Base-by-base conservation (phyloP, 2,329 filamentous ascomycete genomes). In the Ascosphaera apis region DNA sequence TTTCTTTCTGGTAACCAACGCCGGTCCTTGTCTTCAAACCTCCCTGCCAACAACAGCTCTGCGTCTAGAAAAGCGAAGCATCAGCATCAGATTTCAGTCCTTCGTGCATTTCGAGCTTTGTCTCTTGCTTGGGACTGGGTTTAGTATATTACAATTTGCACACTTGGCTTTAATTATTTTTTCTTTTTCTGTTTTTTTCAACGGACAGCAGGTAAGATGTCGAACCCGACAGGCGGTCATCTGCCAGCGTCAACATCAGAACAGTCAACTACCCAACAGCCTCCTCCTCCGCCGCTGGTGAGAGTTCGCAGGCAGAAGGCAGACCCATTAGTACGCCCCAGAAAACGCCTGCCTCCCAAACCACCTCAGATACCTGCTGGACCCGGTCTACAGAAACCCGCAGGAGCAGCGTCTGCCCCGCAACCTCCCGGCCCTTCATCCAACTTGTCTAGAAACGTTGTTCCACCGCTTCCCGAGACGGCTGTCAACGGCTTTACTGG, bases 301-400 rank as follows among this genome's bases (percentile, higher is more conserved):
- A 56, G 53, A 38, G 53, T 59, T 27, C 59, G 65, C 37, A 65
- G 63, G 39, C 60, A 60, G 8, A 63, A 62, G 39, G 59, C 61
- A 38, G 72, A 80, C 45, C 76, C 76, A 19, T 57, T 80, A 15
- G 69, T 76, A 36, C 62, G 72, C 36, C 65, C 69, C 32, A 71
- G 74, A 48, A 68, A 63, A 39, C 52, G 46, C 42, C 51, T 49
- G 31, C 39, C 37, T 11, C 38, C 47, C 23, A 53, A 44, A 36
- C 47, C 48, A 21, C 39, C 43, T 12, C 27, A 30, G n/a, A 4
- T 4, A 12, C 11, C 36, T 15, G 21, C 16, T 3, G 39, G 43
- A 7, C 45, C 40, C 28, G 12, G 16, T 16, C 15, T 18, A 4
- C 4, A 30, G 4, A 12, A 4, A 12, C 11, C 34, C n/a, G 17